phyloP scores from a whole-genome alignment of 1,284 basidiomycete genomes.

The Sutorius eximius region DNA sequence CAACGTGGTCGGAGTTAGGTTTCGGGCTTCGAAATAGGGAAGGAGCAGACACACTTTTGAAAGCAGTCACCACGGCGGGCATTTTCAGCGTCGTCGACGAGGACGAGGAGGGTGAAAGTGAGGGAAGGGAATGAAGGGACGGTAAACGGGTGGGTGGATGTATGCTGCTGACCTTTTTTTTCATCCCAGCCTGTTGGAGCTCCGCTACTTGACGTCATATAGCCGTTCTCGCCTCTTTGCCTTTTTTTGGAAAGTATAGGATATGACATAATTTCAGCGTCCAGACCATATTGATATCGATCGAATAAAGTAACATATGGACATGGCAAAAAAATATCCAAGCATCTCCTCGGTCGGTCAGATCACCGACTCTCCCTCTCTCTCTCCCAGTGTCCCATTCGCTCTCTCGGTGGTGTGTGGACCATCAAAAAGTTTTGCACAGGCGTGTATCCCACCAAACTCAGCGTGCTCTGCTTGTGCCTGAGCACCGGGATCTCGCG shows the following conservation, averaged over 20 bases:
- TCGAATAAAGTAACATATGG: too few species aligned
- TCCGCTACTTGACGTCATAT: constrained; percentile 37
- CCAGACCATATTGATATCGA: background rate
- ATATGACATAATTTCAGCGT: background rate
- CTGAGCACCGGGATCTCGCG: constrained; percentile 47
- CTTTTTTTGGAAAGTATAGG: constrained; percentile 5
- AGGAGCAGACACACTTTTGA: constrained; percentile 56
- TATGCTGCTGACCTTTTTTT: constrained; percentile 35
- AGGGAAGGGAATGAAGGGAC: constrained; percentile 2
- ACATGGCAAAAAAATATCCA: background rate
- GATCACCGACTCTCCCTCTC: constrained; percentile 10
- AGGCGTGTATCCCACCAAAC: constrained; percentile 68
- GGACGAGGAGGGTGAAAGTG: constrained; percentile 1
- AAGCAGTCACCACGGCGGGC: constrained; percentile 61
- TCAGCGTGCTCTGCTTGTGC: constrained; percentile 54
- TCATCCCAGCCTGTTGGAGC: constrained; percentile 31
- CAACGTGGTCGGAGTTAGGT: constrained; percentile 23
- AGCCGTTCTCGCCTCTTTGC: constrained; percentile 3
- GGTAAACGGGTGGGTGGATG: constrained; percentile 8
- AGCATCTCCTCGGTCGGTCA: background rate
- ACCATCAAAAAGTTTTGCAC: constrained; percentile 68
- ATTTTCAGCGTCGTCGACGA: constrained; percentile 18
- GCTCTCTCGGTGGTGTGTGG: constrained; percentile 60
- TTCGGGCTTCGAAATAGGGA: constrained; percentile 5
- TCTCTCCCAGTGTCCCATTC: constrained; percentile 26